Evolutionary conservation across 2,329 filamentous ascomycete species (phyloP).

Genomic region (Eurotiales sp.): DNA sequence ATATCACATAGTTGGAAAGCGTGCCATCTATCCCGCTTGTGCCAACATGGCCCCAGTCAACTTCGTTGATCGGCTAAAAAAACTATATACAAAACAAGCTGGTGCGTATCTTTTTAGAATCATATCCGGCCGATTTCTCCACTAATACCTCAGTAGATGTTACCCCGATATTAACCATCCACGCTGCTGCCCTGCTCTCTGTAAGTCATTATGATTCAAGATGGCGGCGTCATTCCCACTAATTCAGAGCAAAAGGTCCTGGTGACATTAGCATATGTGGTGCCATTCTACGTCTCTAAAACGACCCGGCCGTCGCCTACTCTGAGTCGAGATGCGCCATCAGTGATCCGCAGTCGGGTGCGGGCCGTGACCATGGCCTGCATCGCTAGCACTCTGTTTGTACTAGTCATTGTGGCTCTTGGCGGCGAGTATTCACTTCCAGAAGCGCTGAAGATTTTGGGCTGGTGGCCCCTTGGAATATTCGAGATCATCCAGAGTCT

Average conservation of each 20-base stretch:
- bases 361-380: constrained; percentile 75
- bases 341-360: constrained; percentile 83
- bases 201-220: constrained; percentile 25
- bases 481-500: constrained; percentile 61
- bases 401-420: constrained; percentile 62
- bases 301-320: constrained; percentile 74
- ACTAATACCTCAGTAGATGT: constrained; percentile 1
- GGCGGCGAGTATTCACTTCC: constrained; percentile 45
- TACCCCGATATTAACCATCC: constrained; percentile 8
- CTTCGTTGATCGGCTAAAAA: constrained; percentile 30
- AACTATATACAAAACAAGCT: constrained; percentile 29
- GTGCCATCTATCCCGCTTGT: too few species aligned
- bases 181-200: constrained; percentile 35
- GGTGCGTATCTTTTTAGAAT: too few species aligned
- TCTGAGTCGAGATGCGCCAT: constrained; percentile 80
- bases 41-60: constrained; percentile 33
- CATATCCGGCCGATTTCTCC: too few species aligned
- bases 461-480: constrained; percentile 72
- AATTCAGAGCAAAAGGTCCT: constrained; percentile 51
- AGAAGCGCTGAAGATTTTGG: constrained; percentile 66
- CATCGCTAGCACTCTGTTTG: constrained; percentile 61
- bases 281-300: constrained; percentile 81
- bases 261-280: constrained; percentile 86
- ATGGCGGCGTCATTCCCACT: not conserved
- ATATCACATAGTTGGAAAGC: too few species aligned